phyloP scores from a whole-genome alignment of 176 grass and related monocot species.

The Rhynchospora tenuis region DNA sequence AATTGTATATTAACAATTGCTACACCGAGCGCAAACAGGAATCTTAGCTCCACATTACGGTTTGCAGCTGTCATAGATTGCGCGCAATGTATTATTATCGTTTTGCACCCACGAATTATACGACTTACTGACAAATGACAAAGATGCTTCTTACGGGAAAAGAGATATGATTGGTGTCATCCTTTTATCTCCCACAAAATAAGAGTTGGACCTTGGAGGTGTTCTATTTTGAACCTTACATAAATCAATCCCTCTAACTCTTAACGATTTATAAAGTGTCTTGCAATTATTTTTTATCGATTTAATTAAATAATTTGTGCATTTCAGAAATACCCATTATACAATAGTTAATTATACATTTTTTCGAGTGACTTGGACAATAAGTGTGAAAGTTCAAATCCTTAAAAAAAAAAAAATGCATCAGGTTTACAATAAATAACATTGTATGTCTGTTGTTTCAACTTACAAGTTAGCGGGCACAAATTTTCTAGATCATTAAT shows the following conservation, averaged over 20 bases:
- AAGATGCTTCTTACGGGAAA: neutral
- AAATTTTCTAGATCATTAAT: no score
- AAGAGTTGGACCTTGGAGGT: neutral
- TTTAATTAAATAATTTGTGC: no score
- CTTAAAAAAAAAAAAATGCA: no score
- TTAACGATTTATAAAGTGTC: no score
- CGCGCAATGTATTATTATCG: neutral
- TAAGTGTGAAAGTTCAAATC: no score
- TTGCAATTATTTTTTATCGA: no score
- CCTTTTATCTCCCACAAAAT: neutral
- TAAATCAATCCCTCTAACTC: neutral
- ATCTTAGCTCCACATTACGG: neutral
- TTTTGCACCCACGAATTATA: neutral
- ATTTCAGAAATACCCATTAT: no score
- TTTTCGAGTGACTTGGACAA: no score
- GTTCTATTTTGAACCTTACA: neutral
- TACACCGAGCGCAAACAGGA: neutral
- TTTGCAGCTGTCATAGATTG: neutral
- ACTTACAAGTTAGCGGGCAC: no score
- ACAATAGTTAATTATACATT: no score
- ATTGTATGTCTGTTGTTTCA: no score
- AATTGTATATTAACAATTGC: neutral
- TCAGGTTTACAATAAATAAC: no score
- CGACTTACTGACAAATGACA: neutral
- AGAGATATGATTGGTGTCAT: neutral